These are phyloP conservation scores for Mycena metata DNA, from an alignment of 768 basidiomycete genomes.

Conservation along the genomic window DNA sequence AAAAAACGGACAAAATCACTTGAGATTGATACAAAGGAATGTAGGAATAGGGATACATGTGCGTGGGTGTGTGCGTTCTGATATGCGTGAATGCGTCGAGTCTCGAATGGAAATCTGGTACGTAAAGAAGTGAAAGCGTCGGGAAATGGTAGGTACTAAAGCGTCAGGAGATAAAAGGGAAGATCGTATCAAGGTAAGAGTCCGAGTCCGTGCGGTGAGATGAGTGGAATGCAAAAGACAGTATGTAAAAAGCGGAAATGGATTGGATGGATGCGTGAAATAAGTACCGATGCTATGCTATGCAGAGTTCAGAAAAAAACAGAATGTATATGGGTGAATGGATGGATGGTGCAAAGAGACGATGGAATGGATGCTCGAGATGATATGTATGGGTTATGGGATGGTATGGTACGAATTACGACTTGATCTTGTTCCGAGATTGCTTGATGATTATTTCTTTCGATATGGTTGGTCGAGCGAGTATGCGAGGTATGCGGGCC, in stretches of 20 bases:
- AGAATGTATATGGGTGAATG: slow-evolving; percentile 23
- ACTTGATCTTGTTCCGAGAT: slow-evolving; percentile 30
- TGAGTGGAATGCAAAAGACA: slow-evolving; percentile 7
- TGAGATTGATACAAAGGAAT: not conserved
- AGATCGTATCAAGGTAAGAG: not conserved
- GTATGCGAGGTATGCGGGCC: not conserved
- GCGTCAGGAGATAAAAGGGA: not conserved
- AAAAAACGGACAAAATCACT: too few species aligned
- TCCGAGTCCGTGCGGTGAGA: not conserved
- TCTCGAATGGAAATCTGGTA: too few species aligned
- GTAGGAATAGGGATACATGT: not conserved
- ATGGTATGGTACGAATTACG: slow-evolving; percentile 17
- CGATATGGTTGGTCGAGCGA: not conserved
- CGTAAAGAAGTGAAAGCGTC: too few species aligned
- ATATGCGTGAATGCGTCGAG: not conserved
- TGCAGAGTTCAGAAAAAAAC: not conserved
- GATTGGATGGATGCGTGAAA: slow-evolving; percentile 10
- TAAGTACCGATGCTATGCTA: not conserved
- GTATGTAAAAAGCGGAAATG: not conserved
- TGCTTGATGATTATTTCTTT: slow-evolving; percentile 15
- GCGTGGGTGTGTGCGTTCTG: not conserved
- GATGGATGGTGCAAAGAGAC: slow-evolving; percentile 3
- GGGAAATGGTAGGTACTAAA: too few species aligned
- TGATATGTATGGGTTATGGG: slow-evolving; percentile 19
- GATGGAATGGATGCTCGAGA: not conserved